These are phyloP conservation scores for Metschnikowia sp. DNA, from an alignment of 805 yeast species.

Conservation along the genomic window DNA sequence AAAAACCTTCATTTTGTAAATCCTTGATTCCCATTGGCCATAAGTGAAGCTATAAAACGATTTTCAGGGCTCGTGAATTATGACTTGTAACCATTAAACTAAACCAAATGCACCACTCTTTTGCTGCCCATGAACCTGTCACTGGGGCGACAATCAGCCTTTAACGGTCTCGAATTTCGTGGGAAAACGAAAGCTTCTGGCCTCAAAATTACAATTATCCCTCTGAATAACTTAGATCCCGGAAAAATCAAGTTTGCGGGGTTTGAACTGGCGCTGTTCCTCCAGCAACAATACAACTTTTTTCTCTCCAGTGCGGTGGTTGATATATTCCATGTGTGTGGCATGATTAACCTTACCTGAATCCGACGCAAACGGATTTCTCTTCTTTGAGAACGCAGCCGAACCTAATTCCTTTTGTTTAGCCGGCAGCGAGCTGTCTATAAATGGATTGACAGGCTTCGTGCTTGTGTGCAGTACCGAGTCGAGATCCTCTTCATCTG, in stretches of 20 bases:
- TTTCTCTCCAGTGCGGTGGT: constrained; percentile 41
- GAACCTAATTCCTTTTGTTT: too few relatives aligned
- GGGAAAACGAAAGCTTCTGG: too few relatives aligned
- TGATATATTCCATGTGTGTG: constrained; percentile 37
- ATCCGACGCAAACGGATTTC: constrained; percentile 1
- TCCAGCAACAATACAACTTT: constrained; percentile 26
- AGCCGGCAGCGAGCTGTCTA: not conserved
- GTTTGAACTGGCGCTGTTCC: constrained; percentile 33
- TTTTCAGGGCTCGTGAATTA: too few relatives aligned
- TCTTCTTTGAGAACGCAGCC: not conserved
- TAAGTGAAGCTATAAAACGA: too few relatives aligned
- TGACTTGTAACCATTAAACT: too few relatives aligned
- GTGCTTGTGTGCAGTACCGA: not conserved
- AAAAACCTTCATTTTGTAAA: too few relatives aligned
- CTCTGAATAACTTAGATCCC: constrained; percentile 1
- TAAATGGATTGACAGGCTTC: constrained; percentile 5
- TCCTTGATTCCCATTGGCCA: too few relatives aligned
- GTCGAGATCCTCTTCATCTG: constrained; percentile 24
- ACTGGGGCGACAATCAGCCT: too few relatives aligned
- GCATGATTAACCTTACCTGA: constrained; percentile 25
- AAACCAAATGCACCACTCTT: too few relatives aligned
- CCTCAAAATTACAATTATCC: too few relatives aligned
- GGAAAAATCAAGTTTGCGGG: constrained; percentile 33
- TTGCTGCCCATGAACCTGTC: too few relatives aligned
- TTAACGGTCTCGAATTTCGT: too few relatives aligned